Evolutionary conservation across 768 basidiomycete genomes (phyloP), one percentile per base, ranked within the genome.

Genomic region (Lactarius quietus): DNA sequence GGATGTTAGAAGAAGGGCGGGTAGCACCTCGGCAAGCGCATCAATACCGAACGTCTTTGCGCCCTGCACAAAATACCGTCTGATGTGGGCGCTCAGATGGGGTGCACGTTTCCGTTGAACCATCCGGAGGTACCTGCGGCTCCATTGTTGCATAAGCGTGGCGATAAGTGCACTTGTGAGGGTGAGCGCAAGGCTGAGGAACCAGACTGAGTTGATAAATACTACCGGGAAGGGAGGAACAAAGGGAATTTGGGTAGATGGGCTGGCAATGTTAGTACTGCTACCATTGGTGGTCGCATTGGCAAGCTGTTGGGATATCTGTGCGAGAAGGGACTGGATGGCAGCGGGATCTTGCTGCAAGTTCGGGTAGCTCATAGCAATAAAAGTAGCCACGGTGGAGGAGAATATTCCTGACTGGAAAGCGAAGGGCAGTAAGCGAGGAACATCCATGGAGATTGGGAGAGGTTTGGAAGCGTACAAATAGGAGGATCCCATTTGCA

Each of bases 31-130:
- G 6, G 82, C 78, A 6, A 83, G 69, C 2, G 74, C 70, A 9
- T 74, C 69, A 71, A 83, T 75, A 7, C 72, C 70, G 64, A 80
- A 83, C 48, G 66, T 71, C 20, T 75, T 72, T 31, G 82, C 68
- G 23, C 79, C 79, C 33, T 75, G 72, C 62, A 76, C 80, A 12
- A 80, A 75, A 28, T 29, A 62, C 38, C 35, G 52, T 28, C 51
- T 52, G 28, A 62, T 53, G 6, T 45, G 59, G 14, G 59, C 59
- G 18, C 48, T 33, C 1, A 35, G 26, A 17, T 38, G 33, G 28
- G 35, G 59, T 0, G 33, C 6, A 9, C 52, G 48, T 12, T 26
- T 52, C 18, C 35, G 20, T 38, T 41, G 26, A 2, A 20, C 8
- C 1, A 45, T 26, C 38, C 55, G 53, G 6, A 23, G 35, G 31